These are phyloP conservation scores for Asterochloris erici DNA, from an alignment of 139 green algal genomes.

Conservation along the genomic window DNA sequence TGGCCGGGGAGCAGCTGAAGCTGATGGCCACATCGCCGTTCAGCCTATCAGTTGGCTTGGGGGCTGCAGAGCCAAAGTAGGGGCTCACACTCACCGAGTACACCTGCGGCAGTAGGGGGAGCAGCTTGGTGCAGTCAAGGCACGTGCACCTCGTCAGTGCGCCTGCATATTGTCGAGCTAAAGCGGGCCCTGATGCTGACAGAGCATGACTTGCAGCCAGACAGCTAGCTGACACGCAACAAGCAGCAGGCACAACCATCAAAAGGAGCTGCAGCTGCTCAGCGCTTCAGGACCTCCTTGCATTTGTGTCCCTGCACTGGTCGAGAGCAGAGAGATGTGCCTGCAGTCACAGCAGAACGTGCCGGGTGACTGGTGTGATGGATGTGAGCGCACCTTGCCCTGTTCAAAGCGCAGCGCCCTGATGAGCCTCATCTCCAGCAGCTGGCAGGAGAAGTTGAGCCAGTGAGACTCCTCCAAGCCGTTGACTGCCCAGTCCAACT, in stretches of 20 bases:
- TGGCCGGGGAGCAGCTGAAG: slow-evolving; percentile 79
- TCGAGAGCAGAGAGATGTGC: not conserved
- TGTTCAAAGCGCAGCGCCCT: slow-evolving; percentile 74
- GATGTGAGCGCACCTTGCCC: slow-evolving; percentile 46
- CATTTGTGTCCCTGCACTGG: not conserved
- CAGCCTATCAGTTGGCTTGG: slow-evolving; percentile 33
- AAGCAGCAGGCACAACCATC: not conserved
- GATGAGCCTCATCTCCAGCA: slow-evolving; percentile 77
- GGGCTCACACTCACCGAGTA: slow-evolving; percentile 57
- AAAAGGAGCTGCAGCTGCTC: not conserved
- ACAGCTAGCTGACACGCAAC: not conserved
- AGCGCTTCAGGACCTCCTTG: not conserved
- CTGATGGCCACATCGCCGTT: slow-evolving; percentile 69
- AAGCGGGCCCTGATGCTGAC: too few relatives aligned
- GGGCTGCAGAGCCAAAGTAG: slow-evolving; percentile 61
- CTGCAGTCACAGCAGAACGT: not conserved
- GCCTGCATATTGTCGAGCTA: too few relatives aligned
- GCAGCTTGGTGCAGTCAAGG: too few relatives aligned
- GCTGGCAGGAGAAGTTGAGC: slow-evolving; percentile 28
- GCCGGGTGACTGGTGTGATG: not conserved
- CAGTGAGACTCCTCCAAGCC: slow-evolving; percentile 32
- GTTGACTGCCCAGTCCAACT: slow-evolving; percentile 20
- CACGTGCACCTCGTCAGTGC: not conserved
- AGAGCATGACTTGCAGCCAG: not conserved
- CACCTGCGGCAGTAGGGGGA: slow-evolving; percentile 10